Percentiles rank a stretch among this genome's conserved stretches.
Evolutionary conservation across 1,139 yeast genomes (phyloP).

Genomic region (Hemisphaericaspora subhashii): DNA sequence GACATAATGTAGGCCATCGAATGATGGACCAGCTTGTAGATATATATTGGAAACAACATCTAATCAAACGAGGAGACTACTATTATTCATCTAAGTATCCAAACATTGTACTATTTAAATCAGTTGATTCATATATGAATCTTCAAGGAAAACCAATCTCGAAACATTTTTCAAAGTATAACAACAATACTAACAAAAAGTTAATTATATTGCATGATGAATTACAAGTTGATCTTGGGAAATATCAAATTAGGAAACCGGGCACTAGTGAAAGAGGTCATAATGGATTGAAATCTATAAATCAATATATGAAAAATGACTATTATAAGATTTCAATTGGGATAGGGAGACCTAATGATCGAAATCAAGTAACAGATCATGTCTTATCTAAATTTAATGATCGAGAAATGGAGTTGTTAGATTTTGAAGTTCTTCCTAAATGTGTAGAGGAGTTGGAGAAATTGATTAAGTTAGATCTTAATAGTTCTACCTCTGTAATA

Average conservation of each 20-base stretch:
- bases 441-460: slow-evolving; percentile 36
- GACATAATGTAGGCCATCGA: slow-evolving; percentile 79
- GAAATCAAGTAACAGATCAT: slow-evolving; percentile 53
- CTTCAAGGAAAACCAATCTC: slow-evolving; percentile 55
- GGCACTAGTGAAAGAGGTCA: slow-evolving; percentile 72
- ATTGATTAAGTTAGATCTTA: slow-evolving; percentile 20
- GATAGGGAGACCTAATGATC: slow-evolving; percentile 60
- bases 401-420: slow-evolving; percentile 34
- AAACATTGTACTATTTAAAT: slow-evolving; percentile 35
- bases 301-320: slow-evolving; percentile 31
- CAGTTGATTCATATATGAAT: slow-evolving; percentile 63
- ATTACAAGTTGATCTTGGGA: slow-evolving; percentile 62
- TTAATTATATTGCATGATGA: slow-evolving; percentile 77
- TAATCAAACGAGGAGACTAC: slow-evolving; percentile 7
- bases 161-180: slow-evolving; percentile 46
- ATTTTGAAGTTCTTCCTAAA: slow-evolving; percentile 38
- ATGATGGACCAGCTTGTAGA: slow-evolving; percentile 38
- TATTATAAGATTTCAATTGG: slow-evolving; percentile 68
- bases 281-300: slow-evolving; percentile 69
- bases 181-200: slow-evolving; percentile 18
- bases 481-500: not conserved
- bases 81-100: slow-evolving; percentile 24
- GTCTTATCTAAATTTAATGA: slow-evolving; percentile 54
- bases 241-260: slow-evolving; percentile 55
- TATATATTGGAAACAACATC: slow-evolving; percentile 24